Evolutionary conservation across 768 basidiomycete genomes (phyloP), one percentile per base, ranked within the genome.

Genomic region (Leccinum boreale): DNA sequence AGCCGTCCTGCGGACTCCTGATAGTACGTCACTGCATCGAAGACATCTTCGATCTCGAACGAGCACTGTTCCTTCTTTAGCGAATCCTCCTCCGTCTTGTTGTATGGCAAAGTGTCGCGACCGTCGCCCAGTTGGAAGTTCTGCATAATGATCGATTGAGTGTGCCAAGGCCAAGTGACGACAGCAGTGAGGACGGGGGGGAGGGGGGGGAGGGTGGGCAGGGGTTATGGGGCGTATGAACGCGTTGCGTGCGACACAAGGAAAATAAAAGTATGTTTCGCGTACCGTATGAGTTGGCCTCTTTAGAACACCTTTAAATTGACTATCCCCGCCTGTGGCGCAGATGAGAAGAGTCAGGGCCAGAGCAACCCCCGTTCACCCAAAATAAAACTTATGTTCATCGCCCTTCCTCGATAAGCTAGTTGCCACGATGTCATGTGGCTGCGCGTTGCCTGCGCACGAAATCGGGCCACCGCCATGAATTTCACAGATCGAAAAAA

Each of bases 1-100:
- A 87, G 71, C 19, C 86, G 76, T 12, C 85, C 86, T 1, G 83
- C 84, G 57, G 75, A 72, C 14, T 75, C 67, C 59, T 85, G 84
- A 50, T 86, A 84, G 55, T 81, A 83, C 0, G 67, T 53, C 21
- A 66, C 52, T 39, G 77, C 58, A 57, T 80, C 75, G 10, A 79
- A 50, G 19, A 44, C 19, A 3, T 68, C 68, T 23, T 56, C 49
- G 4, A 7, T 24, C 1, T 29, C 51, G 2, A 2, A 5, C 1
- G 5, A 26, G 9, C 4, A 5, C 0, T 0, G 15, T 14, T 44
- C 55, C 17, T 57, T 52, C 9, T 61, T 53, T 12, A 60, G 15
- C 23, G 58, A 46, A 17, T 57, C 33, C 0, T 54, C 58, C 11
- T 62, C 47, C 6, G 5, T 57, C 39, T 4, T 39, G 5, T 29